Percentiles rank a stretch among this genome's conserved stretches.
These are phyloP conservation scores for Trametes sanguinea DNA, from an alignment of 768 basidiomycete genomes.

Conservation along the genomic window DNA sequence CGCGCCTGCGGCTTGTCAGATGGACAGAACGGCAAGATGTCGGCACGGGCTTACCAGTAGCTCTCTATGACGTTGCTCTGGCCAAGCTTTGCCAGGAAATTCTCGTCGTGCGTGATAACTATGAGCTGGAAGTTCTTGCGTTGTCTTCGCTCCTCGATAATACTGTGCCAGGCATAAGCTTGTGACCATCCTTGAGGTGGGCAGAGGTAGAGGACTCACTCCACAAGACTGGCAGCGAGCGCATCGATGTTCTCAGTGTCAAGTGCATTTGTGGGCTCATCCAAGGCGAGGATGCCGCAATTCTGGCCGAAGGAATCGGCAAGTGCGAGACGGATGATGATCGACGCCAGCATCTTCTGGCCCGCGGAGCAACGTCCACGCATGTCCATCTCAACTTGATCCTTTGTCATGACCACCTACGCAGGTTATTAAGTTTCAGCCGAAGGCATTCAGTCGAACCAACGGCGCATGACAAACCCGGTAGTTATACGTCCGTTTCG, in stretches of 20 bases:
- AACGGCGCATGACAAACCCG: slow-evolving; percentile 53
- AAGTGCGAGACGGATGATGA: slow-evolving; percentile 94
- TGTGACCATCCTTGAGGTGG: background rate
- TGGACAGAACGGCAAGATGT: background rate
- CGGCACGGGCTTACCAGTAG: slow-evolving; percentile 66
- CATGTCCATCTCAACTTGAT: slow-evolving; percentile 99
- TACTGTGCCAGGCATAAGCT: slow-evolving; percentile 47
- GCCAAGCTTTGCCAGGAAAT: slow-evolving; percentile 87
- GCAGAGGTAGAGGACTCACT: slow-evolving; percentile 54
- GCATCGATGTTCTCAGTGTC: slow-evolving; percentile 97
- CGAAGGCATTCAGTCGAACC: slow-evolving; percentile 5
- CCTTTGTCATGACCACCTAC: slow-evolving; percentile 98
- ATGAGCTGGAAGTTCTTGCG: slow-evolving; percentile 95
- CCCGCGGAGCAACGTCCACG: slow-evolving; percentile 97
- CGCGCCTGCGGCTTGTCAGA: slow-evolving; percentile 58
- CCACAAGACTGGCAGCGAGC: slow-evolving; percentile 85
- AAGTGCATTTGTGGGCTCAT: slow-evolving; percentile 97
- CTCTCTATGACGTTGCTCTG: slow-evolving; percentile 92
- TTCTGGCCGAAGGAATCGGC: slow-evolving; percentile 98
- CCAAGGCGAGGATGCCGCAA: slow-evolving; percentile 95
- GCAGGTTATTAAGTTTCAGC: background rate
- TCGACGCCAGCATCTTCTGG: slow-evolving; percentile 97
- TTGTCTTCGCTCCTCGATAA: slow-evolving; percentile 89
- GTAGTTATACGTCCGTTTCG: slow-evolving; percentile 96
- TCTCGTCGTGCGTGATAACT: slow-evolving; percentile 97